Evolutionary conservation across 1,284 basidiomycete genomes (phyloP), one percentile per base, ranked within the genome.

Genomic region (Apiotrichum sp.): DNA sequence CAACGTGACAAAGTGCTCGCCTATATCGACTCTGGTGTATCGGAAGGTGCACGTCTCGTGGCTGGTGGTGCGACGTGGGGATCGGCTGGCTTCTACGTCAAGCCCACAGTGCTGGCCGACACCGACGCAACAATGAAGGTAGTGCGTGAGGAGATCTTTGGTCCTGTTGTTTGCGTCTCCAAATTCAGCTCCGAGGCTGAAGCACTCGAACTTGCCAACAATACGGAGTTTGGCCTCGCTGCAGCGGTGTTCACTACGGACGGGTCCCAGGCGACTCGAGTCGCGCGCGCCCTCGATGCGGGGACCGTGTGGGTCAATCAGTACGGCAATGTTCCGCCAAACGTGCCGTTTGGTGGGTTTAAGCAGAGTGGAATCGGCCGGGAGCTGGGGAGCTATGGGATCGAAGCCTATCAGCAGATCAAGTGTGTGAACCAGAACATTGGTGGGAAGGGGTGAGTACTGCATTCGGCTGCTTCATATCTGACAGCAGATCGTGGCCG

Each of bases 271-370:
- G 89, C 87, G 67, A 87, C 88, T 81, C 82, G 92, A 41, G 87
- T 95, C 41, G 84, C 89, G 3, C 82, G 82, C 33, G 84, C 84
- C 34, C 78, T 96, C 40, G 86, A 92, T 66, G 89, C 92, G n/a
- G 91, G 92, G 6, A 77, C 76, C 0, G 74, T 92, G 33, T 93
- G 89, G 90, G 80, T 91, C 57, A 95, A 93, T 74, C 85, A 89
- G 71, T 95, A 93, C 75, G 88, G 87, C 64, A 56, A 87, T 5
- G 71, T 92, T 47, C 82, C 82, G 68, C 87, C 87, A 72, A 89
- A 89, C 57, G 88, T 89, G 41, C 92, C 93, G 0, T 96, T 96
- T 65, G 93, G 93, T 32, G 93, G 93, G 11, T 93, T 90, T 80
- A 93, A 93, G 77, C 85, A 85, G 67, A 83, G 81, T 57, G 86